Evolutionary conservation across 129 eudicot species (phyloP).

Genomic region (Tanacetum coccineum): DNA sequence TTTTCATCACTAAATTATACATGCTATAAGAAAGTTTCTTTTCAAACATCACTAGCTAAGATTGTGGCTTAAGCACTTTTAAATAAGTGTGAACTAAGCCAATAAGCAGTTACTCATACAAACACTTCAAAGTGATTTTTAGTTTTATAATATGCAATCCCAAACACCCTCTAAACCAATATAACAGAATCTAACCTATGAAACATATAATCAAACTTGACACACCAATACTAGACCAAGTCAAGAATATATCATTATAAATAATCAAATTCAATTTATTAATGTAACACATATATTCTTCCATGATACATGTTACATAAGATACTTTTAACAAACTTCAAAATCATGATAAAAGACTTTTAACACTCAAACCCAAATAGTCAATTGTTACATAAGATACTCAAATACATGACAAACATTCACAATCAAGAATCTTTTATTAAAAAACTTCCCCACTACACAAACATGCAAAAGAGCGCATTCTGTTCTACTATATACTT

Average conservation of each 20-base stretch:
- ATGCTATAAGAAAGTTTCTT: too few species aligned
- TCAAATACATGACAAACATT: slow-evolving; percentile 20
- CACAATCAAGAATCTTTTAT: slow-evolving; percentile 24
- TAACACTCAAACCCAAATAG: not conserved
- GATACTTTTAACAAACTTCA: not conserved
- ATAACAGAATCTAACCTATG: not conserved
- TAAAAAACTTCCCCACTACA: not conserved
- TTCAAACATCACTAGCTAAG: too few species aligned
- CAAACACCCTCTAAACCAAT: too few species aligned
- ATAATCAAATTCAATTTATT: not conserved
- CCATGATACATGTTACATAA: not conserved
- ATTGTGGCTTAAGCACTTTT: too few species aligned
- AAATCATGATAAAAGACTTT: not conserved
- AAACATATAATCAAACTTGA: not conserved
- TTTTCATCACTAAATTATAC: too few species aligned
- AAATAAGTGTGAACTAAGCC: too few species aligned
- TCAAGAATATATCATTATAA: not conserved
- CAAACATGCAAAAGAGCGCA: too few species aligned
- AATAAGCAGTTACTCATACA: too few species aligned
- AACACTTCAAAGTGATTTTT: too few species aligned
- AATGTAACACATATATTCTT: slow-evolving; percentile 8
- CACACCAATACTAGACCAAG: not conserved
- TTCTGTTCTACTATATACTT: too few species aligned
- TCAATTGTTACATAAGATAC: slow-evolving; percentile 1
- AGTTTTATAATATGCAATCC: too few species aligned